Base-by-base conservation (phyloP, 805 yeast genomes). In the Cyberlindnera subsufficiens region DNA sequence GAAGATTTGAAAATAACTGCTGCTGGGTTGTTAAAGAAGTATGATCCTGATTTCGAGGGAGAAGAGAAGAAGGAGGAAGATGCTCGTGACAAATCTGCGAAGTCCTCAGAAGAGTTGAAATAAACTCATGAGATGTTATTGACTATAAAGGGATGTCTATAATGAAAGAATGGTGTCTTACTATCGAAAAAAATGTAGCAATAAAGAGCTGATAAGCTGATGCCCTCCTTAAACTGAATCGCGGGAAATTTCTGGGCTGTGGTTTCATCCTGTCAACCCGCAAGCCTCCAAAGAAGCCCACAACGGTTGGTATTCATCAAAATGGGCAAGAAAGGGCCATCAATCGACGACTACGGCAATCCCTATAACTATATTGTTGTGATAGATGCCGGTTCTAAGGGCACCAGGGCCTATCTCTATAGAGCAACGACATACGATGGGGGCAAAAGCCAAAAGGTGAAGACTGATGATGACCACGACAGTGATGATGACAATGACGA, bases 371-470 rank as follows among this genome's bases (percentile, higher is more conserved):
- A 79, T 54, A 72, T 80, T 3, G 69, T 80, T 3, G 67, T 80
- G 5, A 72, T 80, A 3, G 87, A 80, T 57, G 76, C 85, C 1
- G 86, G 87, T 0, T 78, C 85, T 3, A 77, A 71, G 44, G 86
- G 86, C 0, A 74, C 84, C 0, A 57, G 86, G 16, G 84, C 80
- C 0, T 77, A 68, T 50, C 69, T 80, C 1, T 80, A 80, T 60
- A 68, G 62, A 4, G 49, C 53, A 4, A 46, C 52, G 27, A 42
- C 31, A 22, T 47, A 38, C 39, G 30, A 22, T 11, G 31, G 32
- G 16, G 3, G 18, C 19, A 14, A 35, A 17, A 32, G 25, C 16
- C 29, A 17, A 14, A 18, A 32, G 17, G 25, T 17, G 20, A 37
- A 37, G 17, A 35, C 29, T 31, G 40, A 25, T 17, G 37, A 32